phyloP scores from a whole-genome alignment of 208 protist genomes.

The Tritrichomonas foetus region DNA sequence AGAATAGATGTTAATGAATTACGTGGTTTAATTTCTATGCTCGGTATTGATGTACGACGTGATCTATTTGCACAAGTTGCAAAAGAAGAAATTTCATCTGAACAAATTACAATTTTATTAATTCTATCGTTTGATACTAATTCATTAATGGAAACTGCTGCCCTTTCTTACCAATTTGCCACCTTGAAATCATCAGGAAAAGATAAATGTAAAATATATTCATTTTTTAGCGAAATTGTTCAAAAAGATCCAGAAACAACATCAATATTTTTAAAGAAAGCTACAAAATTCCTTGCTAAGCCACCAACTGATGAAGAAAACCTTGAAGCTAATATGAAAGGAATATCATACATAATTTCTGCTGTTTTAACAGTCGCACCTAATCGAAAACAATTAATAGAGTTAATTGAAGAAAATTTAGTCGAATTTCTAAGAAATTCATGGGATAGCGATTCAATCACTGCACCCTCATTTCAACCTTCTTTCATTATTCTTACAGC shows the following conservation, averaged over 20 bases:
- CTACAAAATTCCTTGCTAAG: not conserved
- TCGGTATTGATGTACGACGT: not conserved
- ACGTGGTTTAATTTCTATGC: not conserved
- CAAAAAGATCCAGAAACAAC: not conserved
- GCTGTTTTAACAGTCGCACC: not conserved
- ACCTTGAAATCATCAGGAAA: not conserved
- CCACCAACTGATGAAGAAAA: not conserved
- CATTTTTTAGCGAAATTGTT: not conserved
- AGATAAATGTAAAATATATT: not conserved
- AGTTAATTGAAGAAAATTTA: not conserved
- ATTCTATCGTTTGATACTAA: not conserved
- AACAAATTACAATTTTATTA: not conserved
- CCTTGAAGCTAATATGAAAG: not conserved
- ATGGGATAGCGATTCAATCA: not conserved
- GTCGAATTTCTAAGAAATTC: not conserved
- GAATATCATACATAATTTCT: not conserved
- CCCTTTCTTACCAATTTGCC: not conserved
- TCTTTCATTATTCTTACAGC: not conserved
- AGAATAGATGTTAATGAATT: not conserved
- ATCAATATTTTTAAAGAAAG: not conserved
- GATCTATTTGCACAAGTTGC: not conserved
- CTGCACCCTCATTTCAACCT: not conserved
- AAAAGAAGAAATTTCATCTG: not conserved
- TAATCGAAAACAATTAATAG: not conserved
- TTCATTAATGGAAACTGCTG: not conserved